Evolutionary conservation across 202 grass and related monocot genomes (phyloP), one percentile per base, ranked within the genome.

Genomic region (Digitaria exilis): DNA sequence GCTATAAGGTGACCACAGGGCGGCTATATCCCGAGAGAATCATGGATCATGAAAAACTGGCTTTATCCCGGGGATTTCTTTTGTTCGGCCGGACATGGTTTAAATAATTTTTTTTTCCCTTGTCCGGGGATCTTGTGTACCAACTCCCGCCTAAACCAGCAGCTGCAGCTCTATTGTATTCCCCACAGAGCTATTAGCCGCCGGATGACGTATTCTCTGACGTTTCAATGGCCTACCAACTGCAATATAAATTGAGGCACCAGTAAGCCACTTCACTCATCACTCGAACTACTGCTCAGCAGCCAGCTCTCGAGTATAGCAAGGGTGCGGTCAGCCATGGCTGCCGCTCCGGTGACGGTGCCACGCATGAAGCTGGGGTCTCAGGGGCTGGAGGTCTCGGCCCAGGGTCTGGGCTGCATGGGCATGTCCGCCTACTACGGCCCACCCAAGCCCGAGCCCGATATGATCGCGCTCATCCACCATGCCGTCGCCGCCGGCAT

Each of bases 341-440:
- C 69, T 17, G 69, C 44, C 0, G 43, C 43, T 30, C 29, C 81
- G 0, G 80, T 63, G 43, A 51, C 26, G 29, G 74, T 89, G 3
- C 80, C 83, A 8, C 67, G 87, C 18, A 89, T 89, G 63, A 86
- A 84, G 83, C 84, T 92, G 18, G 90, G 90, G 0, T 93, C 90
- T 1, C 90, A 93, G 71, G 90, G 90, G 15, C 66, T 93, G 65
- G 90, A 89, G 81, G 87, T 93, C 13, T 89, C 90, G 45, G 65
- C 62, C 0, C 84, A 65, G 21, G 84, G 90, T 5, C 81, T 92
- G 15, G 90, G 91, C 26, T 93, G 91, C 84, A 85, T 93, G 91
- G 87, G 91, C 39, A 93, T 93, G 91, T 89, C 91, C 4, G 32
- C 63, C 71, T 76, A 83, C 73, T 93, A 93, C 35, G 87, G 91